Percentiles rank a stretch among this genome's conserved stretches.
These are phyloP conservation scores for Amanita rubescens DNA, from an alignment of 768 basidiomycete genomes.

Conservation along the genomic window DNA sequence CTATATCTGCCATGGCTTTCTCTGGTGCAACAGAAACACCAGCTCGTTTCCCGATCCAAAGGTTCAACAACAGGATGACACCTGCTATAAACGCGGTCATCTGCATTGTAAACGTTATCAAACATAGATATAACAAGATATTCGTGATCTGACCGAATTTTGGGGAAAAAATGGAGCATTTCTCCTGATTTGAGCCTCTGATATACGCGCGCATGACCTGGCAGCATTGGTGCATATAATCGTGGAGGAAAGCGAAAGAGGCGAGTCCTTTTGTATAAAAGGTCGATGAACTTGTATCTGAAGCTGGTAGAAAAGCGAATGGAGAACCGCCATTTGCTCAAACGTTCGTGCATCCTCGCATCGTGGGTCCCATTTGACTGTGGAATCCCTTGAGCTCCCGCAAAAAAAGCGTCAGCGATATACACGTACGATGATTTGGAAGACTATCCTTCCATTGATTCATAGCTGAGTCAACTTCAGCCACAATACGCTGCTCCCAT, in stretches of 20 bases:
- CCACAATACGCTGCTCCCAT: conserved; percentile 48
- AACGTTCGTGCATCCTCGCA: conserved; percentile 28
- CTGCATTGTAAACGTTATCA: conserved; percentile 12
- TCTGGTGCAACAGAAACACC: conserved; percentile 30
- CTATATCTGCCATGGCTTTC: conserved; percentile 42
- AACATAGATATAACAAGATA: neutral
- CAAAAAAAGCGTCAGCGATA: neutral
- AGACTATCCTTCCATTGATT: conserved; percentile 54
- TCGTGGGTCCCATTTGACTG: conserved; percentile 34
- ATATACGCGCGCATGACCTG: conserved; percentile 59
- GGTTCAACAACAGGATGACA: conserved; percentile 48
- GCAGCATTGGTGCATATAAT: conserved; percentile 70
- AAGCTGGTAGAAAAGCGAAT: conserved; percentile 36
- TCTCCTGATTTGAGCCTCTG: conserved; percentile 45
- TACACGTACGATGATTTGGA: conserved; percentile 44
- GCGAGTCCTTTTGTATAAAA: conserved; percentile 43
- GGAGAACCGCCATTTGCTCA: conserved; percentile 46
- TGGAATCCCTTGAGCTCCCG: neutral
- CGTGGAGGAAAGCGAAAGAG: conserved; percentile 45
- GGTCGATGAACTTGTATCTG: conserved; percentile 68
- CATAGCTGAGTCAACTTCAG: conserved; percentile 56
- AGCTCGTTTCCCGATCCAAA: conserved; percentile 42
- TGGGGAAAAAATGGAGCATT: conserved; percentile 24
- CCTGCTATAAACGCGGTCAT: conserved; percentile 29
- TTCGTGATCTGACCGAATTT: conserved; percentile 20